Evolutionary conservation across 257 asterid species (phyloP).

Genomic region (Hygrophila difformis): DNA sequence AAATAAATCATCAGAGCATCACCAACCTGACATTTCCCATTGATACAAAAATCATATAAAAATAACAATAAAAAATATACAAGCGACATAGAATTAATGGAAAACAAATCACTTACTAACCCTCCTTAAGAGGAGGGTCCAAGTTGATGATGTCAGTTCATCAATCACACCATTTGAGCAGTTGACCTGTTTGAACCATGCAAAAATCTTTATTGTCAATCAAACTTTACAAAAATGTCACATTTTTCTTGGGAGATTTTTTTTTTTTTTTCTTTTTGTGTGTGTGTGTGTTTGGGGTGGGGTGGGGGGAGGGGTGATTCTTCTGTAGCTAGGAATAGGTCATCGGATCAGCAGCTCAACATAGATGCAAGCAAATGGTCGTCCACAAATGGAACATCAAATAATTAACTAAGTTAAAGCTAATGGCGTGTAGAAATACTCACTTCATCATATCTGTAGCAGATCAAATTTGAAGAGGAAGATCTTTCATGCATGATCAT

Average conservation of each 20-base stretch:
- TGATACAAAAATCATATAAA: slow-evolving; percentile 9
- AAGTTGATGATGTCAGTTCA: slow-evolving; percentile 46
- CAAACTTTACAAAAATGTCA: background rate
- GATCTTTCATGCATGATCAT: slow-evolving; percentile 27
- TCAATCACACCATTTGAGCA: slow-evolving; percentile 44
- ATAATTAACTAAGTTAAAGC: background rate
- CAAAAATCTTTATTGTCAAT: slow-evolving; percentile 9
- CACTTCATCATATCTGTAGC: slow-evolving; percentile 49
- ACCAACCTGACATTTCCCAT: slow-evolving; percentile 51
- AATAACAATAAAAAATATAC: background rate
- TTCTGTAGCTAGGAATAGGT: background rate
- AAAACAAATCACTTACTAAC: slow-evolving; percentile 28
- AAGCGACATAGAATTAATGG: too few species aligned
- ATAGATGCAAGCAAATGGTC: slow-evolving; percentile 1
- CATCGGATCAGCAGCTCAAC: slow-evolving; percentile 9
- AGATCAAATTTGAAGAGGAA: slow-evolving; percentile 46
- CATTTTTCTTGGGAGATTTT: background rate
- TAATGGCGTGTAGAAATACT: slow-evolving; percentile 12
- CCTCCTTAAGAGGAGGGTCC: slow-evolving; percentile 57
- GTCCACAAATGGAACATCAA: background rate
- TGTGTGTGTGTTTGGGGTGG: background rate
- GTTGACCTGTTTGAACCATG: slow-evolving; percentile 26
- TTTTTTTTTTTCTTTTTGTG: too few species aligned
- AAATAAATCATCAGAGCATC: slow-evolving; percentile 63
- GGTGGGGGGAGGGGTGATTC: slow-evolving; percentile 1